phyloP scores from a whole-genome alignment of 2,329 filamentous ascomycete genomes.

The Fusarium tricinctum region DNA sequence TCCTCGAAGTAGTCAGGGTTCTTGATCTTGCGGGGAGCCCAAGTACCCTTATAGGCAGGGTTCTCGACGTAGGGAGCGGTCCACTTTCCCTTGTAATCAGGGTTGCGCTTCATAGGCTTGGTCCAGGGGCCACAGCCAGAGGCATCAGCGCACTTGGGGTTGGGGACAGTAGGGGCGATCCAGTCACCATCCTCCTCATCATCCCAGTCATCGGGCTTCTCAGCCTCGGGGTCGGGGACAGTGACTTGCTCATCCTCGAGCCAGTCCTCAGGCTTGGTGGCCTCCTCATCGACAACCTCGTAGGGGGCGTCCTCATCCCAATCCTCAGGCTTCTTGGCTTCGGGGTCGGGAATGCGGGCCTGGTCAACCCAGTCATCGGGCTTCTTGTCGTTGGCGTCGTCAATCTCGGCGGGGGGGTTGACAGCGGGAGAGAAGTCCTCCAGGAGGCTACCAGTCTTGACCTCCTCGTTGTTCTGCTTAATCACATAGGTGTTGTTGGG shows the following conservation, averaged over 20 bases:
- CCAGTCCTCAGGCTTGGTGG: constrained; percentile 94
- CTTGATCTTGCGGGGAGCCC: constrained; percentile 94
- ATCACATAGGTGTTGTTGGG: constrained; percentile 97
- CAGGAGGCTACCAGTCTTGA: constrained; percentile 90
- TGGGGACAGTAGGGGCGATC: constrained; percentile 88
- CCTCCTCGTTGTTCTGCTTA: constrained; percentile 88
- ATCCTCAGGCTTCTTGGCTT: constrained; percentile 95
- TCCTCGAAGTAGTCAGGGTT: constrained; percentile 98
- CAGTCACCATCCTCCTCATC: constrained; percentile 99
- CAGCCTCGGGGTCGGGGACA: constrained; percentile 90
- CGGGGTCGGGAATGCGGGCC: constrained; percentile 89
- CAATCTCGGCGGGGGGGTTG: constrained; percentile 95
- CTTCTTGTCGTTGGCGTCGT: constrained; percentile 93
- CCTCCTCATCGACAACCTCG: constrained; percentile 95
- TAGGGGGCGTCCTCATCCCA: constrained; percentile 99
- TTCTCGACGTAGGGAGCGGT: constrained; percentile 93
- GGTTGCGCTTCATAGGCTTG: constrained; percentile 93
- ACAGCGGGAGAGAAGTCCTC: constrained; percentile 95
- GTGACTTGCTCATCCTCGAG: constrained; percentile 87
- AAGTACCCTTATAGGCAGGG: constrained; percentile 96
- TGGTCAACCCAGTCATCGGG: constrained; percentile 97
- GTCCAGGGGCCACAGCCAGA: constrained; percentile 96
- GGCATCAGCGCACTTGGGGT: constrained; percentile 94
- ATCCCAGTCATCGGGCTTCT: constrained; percentile 99
- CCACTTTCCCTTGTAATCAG: constrained; percentile 99